Conservation (phyloP, 208 protist genomes). For the Wallacemonas rigidus region DNA sequence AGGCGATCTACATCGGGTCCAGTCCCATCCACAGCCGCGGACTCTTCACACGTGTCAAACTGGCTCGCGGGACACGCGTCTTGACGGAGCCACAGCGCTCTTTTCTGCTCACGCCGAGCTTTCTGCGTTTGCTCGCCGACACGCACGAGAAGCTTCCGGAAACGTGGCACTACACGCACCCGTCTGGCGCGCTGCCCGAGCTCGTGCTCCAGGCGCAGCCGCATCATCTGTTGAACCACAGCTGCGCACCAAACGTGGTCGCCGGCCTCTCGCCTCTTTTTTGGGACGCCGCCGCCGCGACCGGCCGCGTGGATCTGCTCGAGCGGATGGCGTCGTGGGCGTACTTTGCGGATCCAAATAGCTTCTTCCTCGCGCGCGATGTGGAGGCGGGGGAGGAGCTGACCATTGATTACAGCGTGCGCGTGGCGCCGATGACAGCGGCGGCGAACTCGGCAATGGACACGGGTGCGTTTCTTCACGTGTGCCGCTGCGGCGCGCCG, state of each 20-base stretch:
- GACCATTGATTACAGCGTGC: conserved; percentile 68
- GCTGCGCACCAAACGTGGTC: conserved; percentile 68
- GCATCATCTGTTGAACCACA: conserved; percentile 81
- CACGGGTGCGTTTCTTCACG: conserved; percentile 23
- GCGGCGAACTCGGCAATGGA: conserved; percentile 20
- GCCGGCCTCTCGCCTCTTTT: conserved; percentile 64
- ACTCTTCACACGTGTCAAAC: conserved; percentile 40
- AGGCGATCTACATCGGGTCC: conserved; percentile 55
- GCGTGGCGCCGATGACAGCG: conserved; percentile 52
- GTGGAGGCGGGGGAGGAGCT: conserved; percentile 67
- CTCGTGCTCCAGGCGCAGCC: conserved; percentile 64
- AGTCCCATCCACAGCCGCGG: conserved; percentile 76
- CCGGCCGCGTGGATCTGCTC: conserved; percentile 11
- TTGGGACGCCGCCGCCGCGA: conserved; percentile 43
- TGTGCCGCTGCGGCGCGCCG: conserved; percentile 53
- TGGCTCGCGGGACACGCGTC: conserved; percentile 62
- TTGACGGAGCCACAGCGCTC: conserved; percentile 51
- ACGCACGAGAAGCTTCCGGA: conserved; percentile 68
- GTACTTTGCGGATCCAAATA: conserved; percentile 72
- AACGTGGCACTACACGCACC: conserved; percentile 80
- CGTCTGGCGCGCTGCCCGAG: conserved; percentile 56
- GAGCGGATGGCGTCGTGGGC: conserved; percentile 43
- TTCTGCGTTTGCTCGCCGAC: conserved; percentile 54
- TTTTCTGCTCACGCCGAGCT: conserved; percentile 50
- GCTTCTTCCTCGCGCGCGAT: conserved; percentile 68